Percentiles rank a stretch among this genome's conserved stretches.
Conservation (phyloP, 2,329 filamentous ascomycete species). For the Dactylonectria macrodidyma region DNA sequence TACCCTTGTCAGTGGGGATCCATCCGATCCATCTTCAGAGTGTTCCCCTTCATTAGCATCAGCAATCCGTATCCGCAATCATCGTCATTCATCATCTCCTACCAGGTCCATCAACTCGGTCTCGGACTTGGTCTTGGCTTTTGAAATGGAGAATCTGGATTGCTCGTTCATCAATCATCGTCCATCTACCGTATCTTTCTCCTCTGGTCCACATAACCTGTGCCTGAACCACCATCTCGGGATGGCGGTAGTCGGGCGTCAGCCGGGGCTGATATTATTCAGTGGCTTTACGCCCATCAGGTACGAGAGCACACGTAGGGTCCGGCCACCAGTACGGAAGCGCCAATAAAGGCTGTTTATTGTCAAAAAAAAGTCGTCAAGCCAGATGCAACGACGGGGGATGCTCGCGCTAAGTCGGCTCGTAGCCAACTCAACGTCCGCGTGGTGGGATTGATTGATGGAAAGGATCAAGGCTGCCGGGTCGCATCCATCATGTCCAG, state of each 20-base stretch:
- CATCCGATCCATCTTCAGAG: slow-evolving; percentile 12
- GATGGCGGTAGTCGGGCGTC: slow-evolving; percentile 14
- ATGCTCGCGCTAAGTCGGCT: background rate
- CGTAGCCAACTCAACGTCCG: background rate
- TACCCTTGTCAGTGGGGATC: slow-evolving; percentile 14
- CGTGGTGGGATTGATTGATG: background rate
- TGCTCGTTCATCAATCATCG: too few species aligned
- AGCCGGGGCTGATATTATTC: slow-evolving; percentile 14
- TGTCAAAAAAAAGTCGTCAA: background rate
- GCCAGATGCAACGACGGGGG: background rate
- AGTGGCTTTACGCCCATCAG: slow-evolving; percentile 2
- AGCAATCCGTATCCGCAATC: slow-evolving; percentile 4
- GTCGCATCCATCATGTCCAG: background rate
- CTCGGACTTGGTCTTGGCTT: background rate
- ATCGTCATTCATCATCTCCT: slow-evolving; percentile 22
- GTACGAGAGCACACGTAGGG: background rate
- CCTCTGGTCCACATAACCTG: background rate
- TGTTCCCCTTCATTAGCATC: slow-evolving; percentile 6
- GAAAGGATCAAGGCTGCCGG: slow-evolving; percentile 24
- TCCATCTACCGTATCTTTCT: too few species aligned
- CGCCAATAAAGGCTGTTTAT: background rate
- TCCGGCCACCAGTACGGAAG: background rate
- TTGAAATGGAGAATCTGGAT: background rate
- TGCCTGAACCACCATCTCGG: slow-evolving; percentile 21
- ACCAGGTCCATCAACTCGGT: background rate